A percentile compares a stretch with the other conserved stretches of the same genome.
Conservation (phyloP, 208 protist species). For the Trichomonas vaginalis region DNA sequence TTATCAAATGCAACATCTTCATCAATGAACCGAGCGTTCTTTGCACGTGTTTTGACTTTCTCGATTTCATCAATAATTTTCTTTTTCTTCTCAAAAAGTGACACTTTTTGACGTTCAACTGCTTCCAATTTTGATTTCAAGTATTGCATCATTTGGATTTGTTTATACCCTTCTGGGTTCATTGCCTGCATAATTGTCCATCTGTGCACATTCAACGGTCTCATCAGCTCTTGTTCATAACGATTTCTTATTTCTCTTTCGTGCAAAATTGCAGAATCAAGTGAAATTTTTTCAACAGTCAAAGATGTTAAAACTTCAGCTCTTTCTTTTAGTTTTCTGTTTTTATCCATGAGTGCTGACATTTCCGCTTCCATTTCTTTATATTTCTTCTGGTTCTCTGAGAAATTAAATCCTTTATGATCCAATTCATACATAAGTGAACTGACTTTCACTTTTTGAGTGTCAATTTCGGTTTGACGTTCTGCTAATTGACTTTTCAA, state of each 20-base stretch:
- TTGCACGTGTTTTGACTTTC: background rate
- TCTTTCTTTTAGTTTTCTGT: background rate
- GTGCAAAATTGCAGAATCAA: background rate
- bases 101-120: background rate
- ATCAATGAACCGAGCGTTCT: background rate
- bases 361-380: background rate
- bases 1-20: background rate
- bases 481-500: background rate
- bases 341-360: background rate
- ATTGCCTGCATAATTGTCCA: slow-evolving; percentile 77
- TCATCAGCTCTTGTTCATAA: slow-evolving; percentile 70
- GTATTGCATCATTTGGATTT: background rate
- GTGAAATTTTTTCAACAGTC: background rate
- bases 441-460: background rate
- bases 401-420: background rate
- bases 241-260: slow-evolving; percentile 15
- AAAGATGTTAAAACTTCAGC: background rate
- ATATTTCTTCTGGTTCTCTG: background rate
- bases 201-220: slow-evolving; percentile 88
- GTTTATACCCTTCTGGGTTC: slow-evolving; percentile 65
- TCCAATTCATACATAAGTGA: background rate
- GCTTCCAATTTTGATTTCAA: background rate
- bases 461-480: background rate
- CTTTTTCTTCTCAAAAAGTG: background rate
- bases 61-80: background rate